Evolutionary conservation across 441 rosid species (phyloP), one percentile per base, ranked within the genome.

Genomic region (Corymbia calophylla): DNA sequence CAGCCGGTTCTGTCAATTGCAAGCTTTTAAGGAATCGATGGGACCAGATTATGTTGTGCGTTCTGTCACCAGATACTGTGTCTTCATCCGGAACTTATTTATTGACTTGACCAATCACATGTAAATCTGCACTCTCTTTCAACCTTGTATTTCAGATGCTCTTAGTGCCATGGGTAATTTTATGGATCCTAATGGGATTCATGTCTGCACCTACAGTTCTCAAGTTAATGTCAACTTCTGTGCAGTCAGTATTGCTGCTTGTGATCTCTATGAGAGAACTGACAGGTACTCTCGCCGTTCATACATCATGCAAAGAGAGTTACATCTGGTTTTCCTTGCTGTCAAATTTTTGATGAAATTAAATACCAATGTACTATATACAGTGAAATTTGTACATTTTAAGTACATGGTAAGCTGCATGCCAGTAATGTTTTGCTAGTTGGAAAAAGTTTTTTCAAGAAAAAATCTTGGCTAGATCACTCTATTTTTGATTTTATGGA

Each of bases 41-140:
- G 66, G 53, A 32, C 62, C 35, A 47, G 90, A 89, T 87, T 90
- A 47, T 90, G 89, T 88, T 84, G 86, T 89, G 87, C 89, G 92
- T 49, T 58, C 86, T 19, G 56, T 87, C 23, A 70, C 87, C 39
- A 35, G 53, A 70, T 91, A 87, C 70, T 91, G 89, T 82, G 48
- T 16, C 13, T 31, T 80, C 21, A 44, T 81, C 53, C 73, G 87
- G 87, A 77, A 19, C 39, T 87, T 68, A 70, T 88, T 91, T 85
- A 25, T 90, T 23, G 82, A 27, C 27, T 82, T 90, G 82, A 88
- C 53, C 21, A 8, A 31, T 88, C 87, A 53, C 48, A 82, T 90
- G 90, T 91, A 87, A 88, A 54, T 87, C 53, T 23, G n/a, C 19
- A 48, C 58, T 84, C 49, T 73, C 49, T 73, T 73, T 73, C 49